phyloP scores from a whole-genome alignment of 306 rosid species.

The Acacia confusa region DNA sequence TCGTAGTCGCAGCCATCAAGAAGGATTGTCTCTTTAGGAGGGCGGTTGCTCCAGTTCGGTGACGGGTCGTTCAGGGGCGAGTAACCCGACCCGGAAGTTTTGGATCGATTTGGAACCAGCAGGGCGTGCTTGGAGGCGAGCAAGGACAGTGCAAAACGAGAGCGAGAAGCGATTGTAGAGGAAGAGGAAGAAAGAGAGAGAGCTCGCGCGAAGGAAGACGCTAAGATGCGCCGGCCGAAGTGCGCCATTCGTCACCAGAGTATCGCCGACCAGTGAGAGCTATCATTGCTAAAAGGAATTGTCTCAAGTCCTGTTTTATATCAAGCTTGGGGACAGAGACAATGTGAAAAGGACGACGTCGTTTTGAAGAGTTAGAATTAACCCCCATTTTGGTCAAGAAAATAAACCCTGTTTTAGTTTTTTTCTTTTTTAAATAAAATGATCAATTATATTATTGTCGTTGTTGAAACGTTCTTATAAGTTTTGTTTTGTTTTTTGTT shows the following conservation, averaged over 20 bases:
- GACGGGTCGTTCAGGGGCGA: conserved; percentile 89
- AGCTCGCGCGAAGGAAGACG: conserved; percentile 40
- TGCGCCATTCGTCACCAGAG: conserved; percentile 50
- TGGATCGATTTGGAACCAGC: conserved; percentile 41
- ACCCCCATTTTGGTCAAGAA: too few relatives aligned
- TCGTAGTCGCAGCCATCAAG: conserved; percentile 97
- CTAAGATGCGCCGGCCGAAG: conserved; percentile 63
- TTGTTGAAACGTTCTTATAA: too few relatives aligned
- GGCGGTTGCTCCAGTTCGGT: conserved; percentile 93
- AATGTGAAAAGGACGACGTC: neutral
- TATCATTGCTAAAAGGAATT: neutral
- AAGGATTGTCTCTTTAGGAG: conserved; percentile 91
- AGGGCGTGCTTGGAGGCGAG: conserved; percentile 39
- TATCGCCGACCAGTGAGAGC: neutral
- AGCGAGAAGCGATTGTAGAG: conserved; percentile 22
- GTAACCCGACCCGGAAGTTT: conserved; percentile 75
- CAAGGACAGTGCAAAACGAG: conserved; percentile 49
- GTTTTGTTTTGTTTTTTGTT: too few relatives aligned
- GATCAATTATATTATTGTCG: too few relatives aligned
- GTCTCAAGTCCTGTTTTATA: neutral
- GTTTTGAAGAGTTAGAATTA: neutral
- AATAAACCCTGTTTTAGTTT: too few relatives aligned
- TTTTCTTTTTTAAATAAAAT: too few relatives aligned
- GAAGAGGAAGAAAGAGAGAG: conserved; percentile 37
- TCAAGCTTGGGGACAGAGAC: neutral